Conservation (phyloP, 2,329 filamentous ascomycete genomes). For the Colletotrichum spaethianum region DNA sequence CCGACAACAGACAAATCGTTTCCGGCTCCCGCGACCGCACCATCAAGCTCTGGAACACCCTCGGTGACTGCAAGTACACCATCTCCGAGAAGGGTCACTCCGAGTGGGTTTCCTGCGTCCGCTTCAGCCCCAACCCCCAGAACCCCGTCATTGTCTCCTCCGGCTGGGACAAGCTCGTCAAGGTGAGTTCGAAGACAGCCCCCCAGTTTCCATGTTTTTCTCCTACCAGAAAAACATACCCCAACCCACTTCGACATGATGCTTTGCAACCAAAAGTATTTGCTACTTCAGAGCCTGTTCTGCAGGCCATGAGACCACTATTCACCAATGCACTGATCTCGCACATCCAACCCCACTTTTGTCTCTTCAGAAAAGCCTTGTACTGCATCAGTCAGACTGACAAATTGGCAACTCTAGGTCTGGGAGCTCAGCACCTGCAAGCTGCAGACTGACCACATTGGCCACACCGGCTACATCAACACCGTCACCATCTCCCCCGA, state of each 20-base stretch:
- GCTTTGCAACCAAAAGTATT: constrained; percentile 95
- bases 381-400: constrained; percentile 44
- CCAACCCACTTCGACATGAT: constrained; percentile 78
- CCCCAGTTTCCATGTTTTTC: constrained; percentile 47
- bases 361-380: constrained; percentile 20
- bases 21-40: constrained; percentile 98
- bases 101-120: constrained; percentile 99
- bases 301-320: constrained; percentile 95
- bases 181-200: constrained; percentile 77
- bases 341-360: not conserved
- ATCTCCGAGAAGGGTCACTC: constrained; percentile 99
- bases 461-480: constrained; percentile 99
- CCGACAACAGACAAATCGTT: constrained; percentile 99
- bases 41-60: constrained; percentile 99
- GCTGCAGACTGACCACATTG: constrained; percentile 99
- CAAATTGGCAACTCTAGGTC: constrained; percentile 72
- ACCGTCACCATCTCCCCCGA: constrained; percentile 99
- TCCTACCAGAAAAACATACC: too few relatives aligned
- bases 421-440: constrained; percentile 99
- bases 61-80: constrained; percentile 99
- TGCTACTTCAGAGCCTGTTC: constrained; percentile 99
- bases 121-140: constrained; percentile 99
- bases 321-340: constrained; percentile 89
- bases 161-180: constrained; percentile 99
- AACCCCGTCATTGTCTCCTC: constrained; percentile 99